A percentile compares a stretch with the other conserved stretches of the same genome.
Conservation (phyloP, 306 rosid species). For the Malus domestica region ASM211411v1 NC_041793.1:2617501-2618000, state of each 20-base stretch:
- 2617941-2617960: slow-evolving; percentile 70
- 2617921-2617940: not conserved
- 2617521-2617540: not conserved
- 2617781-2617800: not conserved
- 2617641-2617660: not conserved
- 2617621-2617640: not conserved
- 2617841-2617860: not conserved
- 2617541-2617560: not conserved
- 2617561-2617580: not conserved
- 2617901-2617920: not conserved
- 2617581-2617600: not conserved
- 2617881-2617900: not conserved
- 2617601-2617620: no score
- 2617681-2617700: no score
- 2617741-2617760: not conserved
- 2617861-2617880: not conserved
- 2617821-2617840: not conserved
- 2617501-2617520: not conserved
- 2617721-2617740: no score
- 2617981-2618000: slow-evolving; percentile 66
- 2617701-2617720: no score
- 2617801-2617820: not conserved
- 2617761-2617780: not conserved
- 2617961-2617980: slow-evolving; percentile 50
- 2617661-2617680: not conserved